Base-by-base conservation (phyloP, 2,329 filamentous ascomycete genomes). In the Nemania sp. region DNA sequence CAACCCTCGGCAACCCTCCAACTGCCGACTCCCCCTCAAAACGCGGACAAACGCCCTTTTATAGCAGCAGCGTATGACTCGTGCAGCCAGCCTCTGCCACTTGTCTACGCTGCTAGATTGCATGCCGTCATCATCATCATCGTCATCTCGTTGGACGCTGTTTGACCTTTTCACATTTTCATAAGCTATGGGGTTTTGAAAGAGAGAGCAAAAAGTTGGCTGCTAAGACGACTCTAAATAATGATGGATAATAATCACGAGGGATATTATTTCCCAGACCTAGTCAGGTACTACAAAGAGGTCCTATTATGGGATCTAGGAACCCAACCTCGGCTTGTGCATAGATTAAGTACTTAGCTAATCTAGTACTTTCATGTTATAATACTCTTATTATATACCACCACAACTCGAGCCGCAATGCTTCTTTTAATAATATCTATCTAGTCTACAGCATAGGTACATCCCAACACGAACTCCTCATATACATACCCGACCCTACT, bases 1-100 rank as follows among this genome's bases (percentile, higher is more conserved):
- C 4, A 11, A 24, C 26, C 56, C 64, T 65, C 65, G 56, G 52
- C 60, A 62, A 58, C 52, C 49, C 62, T 49, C 51, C 51, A 61
- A 58, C 47, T 59, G 27, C 45, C 61, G 26, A n/a, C 18, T 27
- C 7, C 41, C 38, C 15, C 53, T 47, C 45, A 32, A 24, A 13
- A 32, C 27, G 5, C 54, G 29, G 13, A 35, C 20, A 20, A 22
- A 10, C 29, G 22, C 15, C 27, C n/a, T n/a, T 38, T 20, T 57
- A 10, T 24, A 59, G 55, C 43, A 59, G 55, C 43, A 58, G 32
- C 53, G 41, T 43, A 60, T 68, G 59, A 60, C 51, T 60, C 55
- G 64, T 47, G 7, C 15, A 43, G n/a, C 29, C 27, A 22, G 13
- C 35, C 49, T 13, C 24, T n/a, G 43, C 41, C 43, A 43, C 11